phyloP scores from a whole-genome alignment of 2,329 filamentous ascomycete genomes.

The Trichothecium sympodiale region DNA sequence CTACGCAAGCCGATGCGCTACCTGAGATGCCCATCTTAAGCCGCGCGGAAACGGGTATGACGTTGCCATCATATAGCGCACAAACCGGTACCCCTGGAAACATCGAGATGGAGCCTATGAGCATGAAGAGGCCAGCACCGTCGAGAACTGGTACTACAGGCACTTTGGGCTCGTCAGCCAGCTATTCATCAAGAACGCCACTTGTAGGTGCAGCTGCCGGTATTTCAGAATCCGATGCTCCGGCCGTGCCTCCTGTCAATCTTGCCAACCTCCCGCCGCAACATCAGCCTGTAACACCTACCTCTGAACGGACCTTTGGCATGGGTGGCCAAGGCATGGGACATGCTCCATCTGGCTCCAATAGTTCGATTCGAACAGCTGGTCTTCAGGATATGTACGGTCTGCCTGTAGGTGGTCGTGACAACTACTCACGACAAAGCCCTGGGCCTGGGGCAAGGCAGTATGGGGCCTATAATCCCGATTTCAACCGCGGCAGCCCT shows the following conservation, averaged over 20 bases:
- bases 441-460: not conserved
- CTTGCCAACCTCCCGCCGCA: slow-evolving; percentile 15
- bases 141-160: slow-evolving; percentile 40
- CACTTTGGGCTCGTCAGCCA: slow-evolving; percentile 35
- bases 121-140: slow-evolving; percentile 37
- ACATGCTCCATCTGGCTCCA: slow-evolving; percentile 8
- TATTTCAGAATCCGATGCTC: slow-evolving; percentile 39
- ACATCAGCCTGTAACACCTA: slow-evolving; percentile 21
- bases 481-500: slow-evolving; percentile 18
- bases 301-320: slow-evolving; percentile 21
- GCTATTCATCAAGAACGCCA: slow-evolving; percentile 53
- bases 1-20: slow-evolving; percentile 33
- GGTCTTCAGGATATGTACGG: too few relatives aligned
- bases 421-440: too few relatives aligned
- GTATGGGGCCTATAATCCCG: slow-evolving; percentile 18
- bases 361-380: not conserved
- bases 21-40: slow-evolving; percentile 47
- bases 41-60: slow-evolving; percentile 49
- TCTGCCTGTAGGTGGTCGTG: too few relatives aligned
- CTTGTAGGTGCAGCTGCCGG: slow-evolving; percentile 47
- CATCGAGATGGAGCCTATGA: slow-evolving; percentile 40
- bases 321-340: slow-evolving; percentile 9
- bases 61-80: slow-evolving; percentile 52
- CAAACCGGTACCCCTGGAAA: slow-evolving; percentile 42
- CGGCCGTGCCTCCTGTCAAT: slow-evolving; percentile 19